Evolutionary conservation across 2,329 filamentous ascomycete species (phyloP), one percentile per base, ranked within the genome.

Genomic region (Claviceps monticola): DNA sequence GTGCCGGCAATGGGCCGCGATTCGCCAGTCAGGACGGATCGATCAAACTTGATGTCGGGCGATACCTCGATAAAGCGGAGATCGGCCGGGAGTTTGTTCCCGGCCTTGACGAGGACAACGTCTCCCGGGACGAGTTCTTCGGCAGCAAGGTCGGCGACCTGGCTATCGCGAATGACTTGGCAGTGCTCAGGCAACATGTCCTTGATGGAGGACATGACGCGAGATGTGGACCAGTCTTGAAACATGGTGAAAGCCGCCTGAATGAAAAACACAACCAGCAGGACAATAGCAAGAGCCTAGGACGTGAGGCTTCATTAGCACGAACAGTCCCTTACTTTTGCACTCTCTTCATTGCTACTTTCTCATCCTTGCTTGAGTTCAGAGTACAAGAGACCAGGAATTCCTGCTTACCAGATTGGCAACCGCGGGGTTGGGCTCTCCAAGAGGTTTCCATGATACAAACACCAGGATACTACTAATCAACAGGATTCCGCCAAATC

Each of bases 191-290:
- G 86, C n/a, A 90, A 72, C 84, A 90, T 86, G 17, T 77, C 83
- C 47, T 82, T 86, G 62, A 90, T 90, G 0, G 83, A 87, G 17
- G 80, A 78, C 86, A 90, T 90, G 51, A 88, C 84, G 5, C 82
- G 72, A 1, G 79, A 84, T 0, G 83, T 85, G 2, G 84, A 87
- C 78, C 84, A 90, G 62, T 90, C 86, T 60, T 83, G 80, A 71
- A 75, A 84, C 60, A 78, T 76, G 60, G 82, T 82, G 68, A 88
- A 89, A 2, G 71, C 76, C 16, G 83, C 85, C 59, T 84, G 80
- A 42, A 84, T 78, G 56, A 81, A 66, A 60, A 83, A 90, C 7
- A 90, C 84, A 5, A 79, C 75, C 1, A 83, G 63, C 5, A 90
- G 69, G 2, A 90, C 84, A 59, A 88, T 86, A 0, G 82, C 86